Evolutionary conservation across 306 rosid genomes (phyloP).

Genomic region (Castanea crenata): DNA sequence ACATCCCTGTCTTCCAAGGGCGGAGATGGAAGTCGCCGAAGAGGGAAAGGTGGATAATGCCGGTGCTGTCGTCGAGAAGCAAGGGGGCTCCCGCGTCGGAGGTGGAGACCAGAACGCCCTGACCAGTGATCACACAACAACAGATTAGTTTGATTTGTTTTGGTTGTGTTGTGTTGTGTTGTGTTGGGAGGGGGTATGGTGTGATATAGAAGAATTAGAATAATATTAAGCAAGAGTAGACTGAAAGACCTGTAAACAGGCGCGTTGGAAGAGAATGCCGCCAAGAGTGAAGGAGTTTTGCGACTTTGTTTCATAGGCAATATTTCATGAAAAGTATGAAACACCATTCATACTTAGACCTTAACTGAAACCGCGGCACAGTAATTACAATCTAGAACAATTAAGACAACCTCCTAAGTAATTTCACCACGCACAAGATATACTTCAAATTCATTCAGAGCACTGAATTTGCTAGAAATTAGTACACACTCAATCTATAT

Average conservation of each 20-base stretch:
- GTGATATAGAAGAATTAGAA: not conserved
- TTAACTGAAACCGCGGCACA: too few relatives aligned
- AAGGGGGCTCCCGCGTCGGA: conserved; percentile 15
- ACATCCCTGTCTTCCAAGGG: conserved; percentile 72
- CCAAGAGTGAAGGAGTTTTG: conserved; percentile 46
- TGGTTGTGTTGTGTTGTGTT: not conserved
- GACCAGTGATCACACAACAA: not conserved
- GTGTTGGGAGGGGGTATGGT: conserved; percentile 16
- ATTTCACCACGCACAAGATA: too few relatives aligned
- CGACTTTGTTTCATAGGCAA: conserved; percentile 33
- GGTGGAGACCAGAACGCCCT: conserved; percentile 61
- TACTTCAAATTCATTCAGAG: too few relatives aligned
- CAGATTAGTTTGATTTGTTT: too few relatives aligned
- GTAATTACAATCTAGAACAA: too few relatives aligned
- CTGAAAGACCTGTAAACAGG: conserved; percentile 62
- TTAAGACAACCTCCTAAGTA: too few relatives aligned
- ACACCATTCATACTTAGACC: too few relatives aligned
- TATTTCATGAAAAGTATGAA: too few relatives aligned
- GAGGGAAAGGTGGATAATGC: conserved; percentile 55
- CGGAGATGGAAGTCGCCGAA: conserved; percentile 50
- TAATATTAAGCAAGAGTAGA: not conserved
- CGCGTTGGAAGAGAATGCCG: conserved; percentile 82
- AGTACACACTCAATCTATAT: too few relatives aligned
- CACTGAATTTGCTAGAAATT: too few relatives aligned
- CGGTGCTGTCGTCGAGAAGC: conserved; percentile 80